Base-by-base conservation (phyloP, 1,284 basidiomycete species). In the Salmacisia buchloeana region DNA sequence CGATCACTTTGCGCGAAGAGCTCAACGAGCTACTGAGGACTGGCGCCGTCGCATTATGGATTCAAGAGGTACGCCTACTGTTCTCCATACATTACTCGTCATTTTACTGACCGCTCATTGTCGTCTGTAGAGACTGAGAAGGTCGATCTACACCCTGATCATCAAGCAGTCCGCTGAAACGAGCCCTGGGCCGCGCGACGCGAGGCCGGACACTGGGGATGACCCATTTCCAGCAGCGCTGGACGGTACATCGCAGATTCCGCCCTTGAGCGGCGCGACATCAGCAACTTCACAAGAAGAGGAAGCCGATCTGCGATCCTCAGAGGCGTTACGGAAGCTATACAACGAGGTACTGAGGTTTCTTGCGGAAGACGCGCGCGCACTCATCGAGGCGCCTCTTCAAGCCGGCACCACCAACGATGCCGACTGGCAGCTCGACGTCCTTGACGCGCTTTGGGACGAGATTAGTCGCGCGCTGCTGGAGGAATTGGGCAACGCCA, bases 341-440 rank as follows among this genome's bases (percentile, higher is more conserved):
- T 94, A 90, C 81, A 93, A 89, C 79, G 86, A 87, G 67, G 83
- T 94, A 27, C 83, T 97, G 35, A 85, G 86, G n/a, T 92, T 78
- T 61, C 90, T 78, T 83, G 90, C 38, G 86, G 88, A 88, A 45
- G 83, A 88, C 29, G 87, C 91, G 0, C 90, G 92, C 68, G 85
- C 83, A 56, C 84, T 87, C 13, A 84, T 85, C 33, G 74, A 84
- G 12, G 87, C 85, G 59, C 35, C 63, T 43, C 12, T 58, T 59
- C 43, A 60, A 54, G 34, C 59, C 21, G 34, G 66, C 10, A 21
- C 59, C 29, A 27, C 61, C 52, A 31, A 35, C 38, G 18, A 39
- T 35, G 35, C 60, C 2, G 35, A 9, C 36, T 34, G 18, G 29
- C 33, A 62, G 10, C 27, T 25, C 46, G 73, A 77, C 60, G 58